Base-by-base conservation (phyloP, 192 early-diverging fungal genomes). In the Coemansia sp. region DNA sequence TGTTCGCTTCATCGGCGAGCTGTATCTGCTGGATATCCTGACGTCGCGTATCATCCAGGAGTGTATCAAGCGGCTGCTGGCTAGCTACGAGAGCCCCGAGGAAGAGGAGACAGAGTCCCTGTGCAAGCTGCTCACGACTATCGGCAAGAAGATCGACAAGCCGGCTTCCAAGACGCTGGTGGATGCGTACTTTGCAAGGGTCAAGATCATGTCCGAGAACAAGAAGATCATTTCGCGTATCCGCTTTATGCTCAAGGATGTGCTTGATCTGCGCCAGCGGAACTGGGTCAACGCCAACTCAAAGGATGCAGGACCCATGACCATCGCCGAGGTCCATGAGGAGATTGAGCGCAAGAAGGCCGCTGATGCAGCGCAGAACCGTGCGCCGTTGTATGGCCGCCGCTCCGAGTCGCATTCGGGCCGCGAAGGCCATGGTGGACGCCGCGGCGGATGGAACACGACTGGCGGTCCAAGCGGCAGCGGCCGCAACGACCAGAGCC, bases 21-120 rank as follows among this genome's bases (percentile, higher is more conserved):
- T 99, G 45, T 99, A 93, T 87, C 89, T 92, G 73, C 72, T 89
- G 42, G 74, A 82, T 37, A 91, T 99, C 82, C 84, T 99, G 66
- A 92, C 94, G 6, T 89, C 94, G 62, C 91, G 91, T 80, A 95
- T 99, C 52, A 98, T 99, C 87, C 91, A 94, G 68, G 83, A 86
- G 65, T 99, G 97, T 72, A 82, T 99, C 62, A 83, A 83, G 54
- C 87, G 88, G 50, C 86, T 99, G 58, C 77, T 96, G 64, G 66
- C 70, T 47, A 86, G 85, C 70, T 80, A 86, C 60, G 71, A 82
- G 60, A 75, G 87, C 34, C 91, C 95, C 28, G 94, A 94, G 55
- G 97, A 97, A 69, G 97, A 96, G 79, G 96, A 97, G 65, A 85
- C 88, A 30, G 97, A 99, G 83, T 91, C 87, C 59, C 81, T 98